These are phyloP conservation scores for Chaetomidium leptoderma DNA, from an alignment of 495 filamentous ascomycete species.

Conservation along the genomic window DNA sequence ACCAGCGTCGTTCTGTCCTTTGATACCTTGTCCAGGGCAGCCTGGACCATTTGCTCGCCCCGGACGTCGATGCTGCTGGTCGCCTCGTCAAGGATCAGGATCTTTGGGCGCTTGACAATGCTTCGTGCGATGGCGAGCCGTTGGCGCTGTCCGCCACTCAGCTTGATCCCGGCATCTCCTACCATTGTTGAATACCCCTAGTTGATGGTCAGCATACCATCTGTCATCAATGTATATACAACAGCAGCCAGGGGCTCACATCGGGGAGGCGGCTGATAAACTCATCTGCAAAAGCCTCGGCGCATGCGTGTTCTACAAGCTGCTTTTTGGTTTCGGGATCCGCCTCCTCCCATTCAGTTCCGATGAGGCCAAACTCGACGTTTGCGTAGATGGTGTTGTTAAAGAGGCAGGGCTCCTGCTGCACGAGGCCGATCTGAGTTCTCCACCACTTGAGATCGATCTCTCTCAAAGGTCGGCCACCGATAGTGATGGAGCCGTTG, in stretches of 20 bases:
- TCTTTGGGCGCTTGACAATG: conserved; percentile 71
- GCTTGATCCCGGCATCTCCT: conserved; percentile 54
- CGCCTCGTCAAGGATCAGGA: conserved; percentile 81
- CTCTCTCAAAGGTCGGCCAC: conserved; percentile 49
- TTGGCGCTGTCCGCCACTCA: conserved; percentile 63
- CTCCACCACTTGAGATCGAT: conserved; percentile 45
- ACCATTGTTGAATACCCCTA: conserved; percentile 61
- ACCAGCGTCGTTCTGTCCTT: conserved; percentile 55
- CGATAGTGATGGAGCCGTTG: conserved; percentile 49
- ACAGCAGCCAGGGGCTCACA: conserved; percentile 20
- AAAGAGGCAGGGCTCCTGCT: conserved; percentile 69
- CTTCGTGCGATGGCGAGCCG: conserved; percentile 65
- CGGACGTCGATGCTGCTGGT: conserved; percentile 60
- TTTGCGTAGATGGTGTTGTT: conserved; percentile 64
- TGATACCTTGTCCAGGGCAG: conserved; percentile 52
- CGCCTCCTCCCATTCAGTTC: conserved; percentile 55
- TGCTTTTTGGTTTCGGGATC: conserved; percentile 47
- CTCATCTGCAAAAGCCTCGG: conserved; percentile 57
- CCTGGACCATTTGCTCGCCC: conserved; percentile 56
- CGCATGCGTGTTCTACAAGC: conserved; percentile 57
- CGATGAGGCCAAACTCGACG: conserved; percentile 43
- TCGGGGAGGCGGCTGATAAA: conserved; percentile 58
- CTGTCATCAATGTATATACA: conserved; percentile 5
- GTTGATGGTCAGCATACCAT: neutral
- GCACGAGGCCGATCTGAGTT: conserved; percentile 61